Evolutionary conservation across 495 filamentous ascomycete genomes (phyloP), one percentile per base, ranked within the genome.

Genomic region (Pyronema domesticum): DNA sequence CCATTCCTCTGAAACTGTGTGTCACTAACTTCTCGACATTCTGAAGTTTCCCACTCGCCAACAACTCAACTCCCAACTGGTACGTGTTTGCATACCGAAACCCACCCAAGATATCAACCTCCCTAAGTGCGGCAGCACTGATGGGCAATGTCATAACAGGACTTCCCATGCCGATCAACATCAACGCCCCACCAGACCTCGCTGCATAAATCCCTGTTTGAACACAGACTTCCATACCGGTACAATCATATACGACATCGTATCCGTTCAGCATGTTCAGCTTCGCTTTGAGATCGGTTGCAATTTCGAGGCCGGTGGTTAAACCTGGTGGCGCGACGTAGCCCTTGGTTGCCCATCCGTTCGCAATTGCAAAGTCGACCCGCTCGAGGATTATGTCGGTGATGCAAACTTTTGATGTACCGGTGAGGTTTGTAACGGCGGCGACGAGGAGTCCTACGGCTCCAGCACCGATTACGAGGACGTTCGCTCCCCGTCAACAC

Each of bases 111-210:
- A 95, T 81, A 68, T 95, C 89, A 2, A 95, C 82, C 70, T 95
- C 89, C 3, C 86, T 76, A 49, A 93, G 69, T 37, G 88, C 85
- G 11, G 89, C 89, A 0, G 85, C 83, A 1, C 81, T 86, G 52
- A 95, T 74, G 3, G 87, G 87, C 6, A 94, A 71, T 0, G 85
- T 93, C 70, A 91, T 85, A 42, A 93, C 76, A 0, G 89, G 88
- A 4, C 80, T 85, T n/a, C 89, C 89, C 86, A 95, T 95, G 3
- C 89, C 89, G 17, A 95, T 81, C 69, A 94, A 80, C 59, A 95
- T 79, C 39, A 95, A 73, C 57, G 82, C 80, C 8, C 87, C 86
- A 9, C 88, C 89, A 0, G 89, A 73, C 6, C 76, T 73, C 10
- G 85, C 81, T 7, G 83, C 84, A 59, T 89, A 94, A 43, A 95